Percentiles rank a stretch among this genome's conserved stretches.
Conservation (phyloP, 1,284 basidiomycete species). For the Rhodotorula sp. region DNA sequence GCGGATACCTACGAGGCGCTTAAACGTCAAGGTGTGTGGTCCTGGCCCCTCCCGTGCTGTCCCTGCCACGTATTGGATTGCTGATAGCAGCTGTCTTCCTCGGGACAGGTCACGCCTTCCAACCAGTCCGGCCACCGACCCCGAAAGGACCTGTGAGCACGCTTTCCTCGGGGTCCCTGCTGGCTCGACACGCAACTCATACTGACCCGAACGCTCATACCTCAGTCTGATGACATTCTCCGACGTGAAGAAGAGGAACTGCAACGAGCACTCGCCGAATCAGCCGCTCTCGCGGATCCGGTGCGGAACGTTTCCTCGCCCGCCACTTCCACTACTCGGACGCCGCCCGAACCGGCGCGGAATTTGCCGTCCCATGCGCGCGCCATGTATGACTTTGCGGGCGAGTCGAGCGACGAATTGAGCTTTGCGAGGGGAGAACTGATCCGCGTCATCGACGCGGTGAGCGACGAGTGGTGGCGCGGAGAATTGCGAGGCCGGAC, state of each 20-base stretch:
- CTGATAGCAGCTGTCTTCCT: not conserved
- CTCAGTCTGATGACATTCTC: slow-evolving; percentile 62
- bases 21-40: slow-evolving; percentile 59
- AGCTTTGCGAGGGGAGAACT: slow-evolving; percentile 90
- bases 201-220: not conserved
- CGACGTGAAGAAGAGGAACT: slow-evolving; percentile 88
- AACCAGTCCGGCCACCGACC: not conserved
- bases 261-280: slow-evolving; percentile 78
- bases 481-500: slow-evolving; percentile 71
- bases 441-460: slow-evolving; percentile 92
- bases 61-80: accelerated
- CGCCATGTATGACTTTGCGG: slow-evolving; percentile 86
- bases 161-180: not conserved
- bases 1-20: slow-evolving; percentile 86
- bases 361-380: slow-evolving; percentile 52
- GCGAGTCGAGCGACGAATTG: slow-evolving; percentile 85
- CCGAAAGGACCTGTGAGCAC: not conserved
- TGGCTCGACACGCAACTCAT: no score
- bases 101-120: slow-evolving; percentile 1
- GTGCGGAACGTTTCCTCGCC: slow-evolving; percentile 7
- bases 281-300: slow-evolving; percentile 37
- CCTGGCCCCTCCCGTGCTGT: no score
- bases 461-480: slow-evolving; percentile 98
- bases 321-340: not conserved
- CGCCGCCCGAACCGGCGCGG: not conserved